Percentiles rank a stretch among this genome's conserved stretches.
Conservation (phyloP, 2,329 filamentous ascomycete genomes). For the Purpureocillium lavendulum region DNA sequence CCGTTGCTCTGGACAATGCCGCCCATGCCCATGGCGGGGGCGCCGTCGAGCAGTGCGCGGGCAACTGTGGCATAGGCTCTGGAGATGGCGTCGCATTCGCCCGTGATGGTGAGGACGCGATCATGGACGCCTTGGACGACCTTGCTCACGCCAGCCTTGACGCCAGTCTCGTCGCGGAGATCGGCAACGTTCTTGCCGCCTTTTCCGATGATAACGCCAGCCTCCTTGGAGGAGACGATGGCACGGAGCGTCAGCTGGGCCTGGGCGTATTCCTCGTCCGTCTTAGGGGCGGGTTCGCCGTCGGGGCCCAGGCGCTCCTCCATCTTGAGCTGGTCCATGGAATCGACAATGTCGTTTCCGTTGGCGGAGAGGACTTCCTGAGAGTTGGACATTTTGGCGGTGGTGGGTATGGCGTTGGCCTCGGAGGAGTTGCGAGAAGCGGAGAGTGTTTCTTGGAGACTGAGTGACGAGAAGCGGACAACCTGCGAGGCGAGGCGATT, state of each 20-base stretch:
- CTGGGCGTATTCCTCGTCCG: conserved; percentile 93
- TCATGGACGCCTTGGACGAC: conserved; percentile 97
- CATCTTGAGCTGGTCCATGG: conserved; percentile 58
- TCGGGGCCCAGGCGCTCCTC: conserved; percentile 62
- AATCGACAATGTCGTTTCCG: conserved; percentile 52
- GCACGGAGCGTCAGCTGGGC: conserved; percentile 89
- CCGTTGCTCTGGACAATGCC: conserved; percentile 79
- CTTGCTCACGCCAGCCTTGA: conserved; percentile 97
- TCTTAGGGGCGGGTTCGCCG: conserved; percentile 75
- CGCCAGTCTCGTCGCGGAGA: conserved; percentile 91
- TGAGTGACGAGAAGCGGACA: no score
- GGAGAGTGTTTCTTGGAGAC: no score
- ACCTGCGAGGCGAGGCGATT: no score
- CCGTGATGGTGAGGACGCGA: conserved; percentile 91
- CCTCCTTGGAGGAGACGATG: conserved; percentile 98
- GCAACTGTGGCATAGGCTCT: conserved; percentile 92
- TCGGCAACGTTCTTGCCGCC: conserved; percentile 97
- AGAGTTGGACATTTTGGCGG: conserved; percentile 46
- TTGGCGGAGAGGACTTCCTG: conserved; percentile 51
- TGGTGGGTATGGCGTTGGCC: not conserved
- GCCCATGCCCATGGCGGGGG: conserved; percentile 92
- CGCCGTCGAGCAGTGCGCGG: conserved; percentile 83
- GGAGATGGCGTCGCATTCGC: conserved; percentile 78
- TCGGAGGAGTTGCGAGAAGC: not conserved
- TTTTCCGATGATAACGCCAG: conserved; percentile 98